These are phyloP conservation scores for Xerophyta viscosa DNA, from an alignment of 106 monocot genomes.

Conservation along the genomic window DNA sequence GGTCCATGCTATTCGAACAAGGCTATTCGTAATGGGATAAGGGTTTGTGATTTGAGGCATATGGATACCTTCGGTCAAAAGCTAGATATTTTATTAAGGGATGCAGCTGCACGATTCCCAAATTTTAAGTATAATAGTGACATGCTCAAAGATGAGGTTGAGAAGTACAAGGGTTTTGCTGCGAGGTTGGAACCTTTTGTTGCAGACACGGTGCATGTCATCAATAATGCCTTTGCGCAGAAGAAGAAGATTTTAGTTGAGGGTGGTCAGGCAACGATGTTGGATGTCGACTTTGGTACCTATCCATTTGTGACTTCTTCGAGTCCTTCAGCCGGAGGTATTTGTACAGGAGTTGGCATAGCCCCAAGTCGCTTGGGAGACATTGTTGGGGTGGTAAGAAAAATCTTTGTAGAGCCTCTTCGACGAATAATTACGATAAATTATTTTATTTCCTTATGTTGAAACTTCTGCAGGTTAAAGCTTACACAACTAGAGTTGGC, in stretches of 20 bases:
- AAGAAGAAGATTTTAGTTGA: slow-evolving; percentile 92
- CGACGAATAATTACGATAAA: too few species aligned
- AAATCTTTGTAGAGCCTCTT: too few species aligned
- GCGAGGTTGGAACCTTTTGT: slow-evolving; percentile 74
- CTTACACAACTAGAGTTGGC: slow-evolving; percentile 92
- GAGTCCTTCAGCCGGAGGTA: slow-evolving; percentile 94
- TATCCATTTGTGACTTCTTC: slow-evolving; percentile 99
- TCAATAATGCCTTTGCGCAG: slow-evolving; percentile 53
- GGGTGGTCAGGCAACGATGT: slow-evolving; percentile 96
- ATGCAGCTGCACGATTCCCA: slow-evolving; percentile 71
- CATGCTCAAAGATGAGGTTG: slow-evolving; percentile 65
- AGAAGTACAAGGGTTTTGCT: slow-evolving; percentile 67
- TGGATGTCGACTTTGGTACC: slow-evolving; percentile 97
- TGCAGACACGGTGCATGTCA: slow-evolving; percentile 70
- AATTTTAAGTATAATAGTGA: slow-evolving; percentile 53
- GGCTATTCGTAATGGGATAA: slow-evolving; percentile 70
- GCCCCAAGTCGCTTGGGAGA: slow-evolving; percentile 78
- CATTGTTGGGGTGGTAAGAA: slow-evolving; percentile 82
- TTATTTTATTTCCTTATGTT: background rate
- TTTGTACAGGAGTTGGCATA: slow-evolving; percentile 90
- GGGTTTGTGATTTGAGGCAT: slow-evolving; percentile 74
- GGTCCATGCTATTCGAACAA: slow-evolving; percentile 96
- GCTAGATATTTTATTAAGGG: slow-evolving; percentile 62
- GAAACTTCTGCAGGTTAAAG: slow-evolving; percentile 71
- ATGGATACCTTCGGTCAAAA: slow-evolving; percentile 79